Percentiles rank a stretch among this genome's conserved stretches.
Evolutionary conservation across 2,329 filamentous ascomycete species (phyloP).

Genomic region (Drechslerella dactyloides): DNA sequence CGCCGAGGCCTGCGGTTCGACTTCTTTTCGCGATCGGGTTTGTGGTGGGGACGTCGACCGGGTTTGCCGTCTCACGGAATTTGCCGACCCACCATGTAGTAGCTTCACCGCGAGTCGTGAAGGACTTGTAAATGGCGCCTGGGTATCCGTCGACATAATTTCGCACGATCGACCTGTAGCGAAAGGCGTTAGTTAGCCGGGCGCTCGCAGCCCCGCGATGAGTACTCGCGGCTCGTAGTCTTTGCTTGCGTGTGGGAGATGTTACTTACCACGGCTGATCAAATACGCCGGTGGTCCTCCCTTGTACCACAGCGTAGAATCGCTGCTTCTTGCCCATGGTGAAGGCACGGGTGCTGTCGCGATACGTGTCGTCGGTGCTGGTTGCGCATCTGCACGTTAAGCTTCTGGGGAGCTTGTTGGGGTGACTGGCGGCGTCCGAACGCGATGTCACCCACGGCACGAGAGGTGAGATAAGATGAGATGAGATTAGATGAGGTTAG

Average conservation of each 20-base stretch:
- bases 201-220: too few relatives aligned
- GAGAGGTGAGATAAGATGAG: too few relatives aligned
- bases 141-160: constrained; percentile 50
- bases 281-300: constrained; percentile 25
- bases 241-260: not conserved
- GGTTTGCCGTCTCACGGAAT: constrained; percentile 6
- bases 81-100: constrained; percentile 43
- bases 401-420: too few relatives aligned
- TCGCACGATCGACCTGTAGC: constrained; percentile 26
- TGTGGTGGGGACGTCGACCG: not conserved
- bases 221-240: too few relatives aligned
- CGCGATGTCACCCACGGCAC: too few relatives aligned
- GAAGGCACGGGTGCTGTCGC: too few relatives aligned
- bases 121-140: constrained; percentile 49
- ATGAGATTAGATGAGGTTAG: too few relatives aligned
- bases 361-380: too few relatives aligned
- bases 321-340: constrained; percentile 31
- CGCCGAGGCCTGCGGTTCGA: not conserved
- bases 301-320: constrained; percentile 37
- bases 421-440: too few relatives aligned
- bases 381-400: too few relatives aligned
- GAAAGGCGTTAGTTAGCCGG: not conserved
- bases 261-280: constrained; percentile 26
- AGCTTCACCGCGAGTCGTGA: constrained; percentile 39
- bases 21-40: constrained; percentile 18